A percentile compares a stretch with the other conserved stretches of the same genome.
phyloP scores from a whole-genome alignment of 1,284 basidiomycete species.

The Papiliotrema flavescens region DNA sequence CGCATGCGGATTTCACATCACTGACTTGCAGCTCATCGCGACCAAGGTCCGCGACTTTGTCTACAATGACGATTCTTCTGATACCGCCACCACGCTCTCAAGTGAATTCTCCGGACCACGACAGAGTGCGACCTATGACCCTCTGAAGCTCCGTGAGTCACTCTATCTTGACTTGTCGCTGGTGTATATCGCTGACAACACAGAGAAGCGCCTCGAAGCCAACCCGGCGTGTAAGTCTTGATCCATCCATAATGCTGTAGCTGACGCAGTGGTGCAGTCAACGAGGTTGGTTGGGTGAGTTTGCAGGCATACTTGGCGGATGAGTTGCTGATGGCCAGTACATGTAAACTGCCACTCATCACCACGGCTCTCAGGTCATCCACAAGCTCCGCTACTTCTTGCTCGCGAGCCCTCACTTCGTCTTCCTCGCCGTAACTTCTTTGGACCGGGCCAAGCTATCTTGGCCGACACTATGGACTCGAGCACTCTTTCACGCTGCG shows the following conservation, averaged over 20 bases:
- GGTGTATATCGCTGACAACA: not conserved
- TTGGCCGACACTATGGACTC: too few relatives aligned
- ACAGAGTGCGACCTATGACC: slow-evolving; percentile 15
- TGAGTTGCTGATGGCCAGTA: slow-evolving; percentile 1
- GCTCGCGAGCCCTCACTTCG: too few relatives aligned
- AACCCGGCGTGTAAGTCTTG: slow-evolving; percentile 1
- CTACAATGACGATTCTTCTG: slow-evolving; percentile 19
- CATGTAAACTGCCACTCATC: too few relatives aligned
- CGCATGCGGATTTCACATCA: not conserved
- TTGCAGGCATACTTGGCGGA: not conserved
- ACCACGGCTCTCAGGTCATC: too few relatives aligned
- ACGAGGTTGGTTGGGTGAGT: slow-evolving; percentile 11
- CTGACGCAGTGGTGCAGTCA: not conserved
- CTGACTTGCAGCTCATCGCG: slow-evolving; percentile 33
- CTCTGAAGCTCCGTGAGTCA: slow-evolving; percentile 10
- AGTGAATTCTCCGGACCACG: not conserved
- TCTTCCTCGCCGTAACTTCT: too few relatives aligned
- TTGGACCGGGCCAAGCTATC: too few relatives aligned
- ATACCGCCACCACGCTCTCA: slow-evolving; percentile 9
- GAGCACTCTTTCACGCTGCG: too few relatives aligned
- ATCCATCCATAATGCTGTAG: not conserved
- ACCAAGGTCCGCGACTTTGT: slow-evolving; percentile 47
- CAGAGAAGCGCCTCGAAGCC: not conserved
- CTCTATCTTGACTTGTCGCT: not conserved
- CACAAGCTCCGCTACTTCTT: too few relatives aligned